A percentile compares a stretch with the other conserved stretches of the same genome.
These are phyloP conservation scores for Craterostigma plantagineum DNA, from an alignment of 257 asterid genomes.

Conservation along the genomic window DNA sequence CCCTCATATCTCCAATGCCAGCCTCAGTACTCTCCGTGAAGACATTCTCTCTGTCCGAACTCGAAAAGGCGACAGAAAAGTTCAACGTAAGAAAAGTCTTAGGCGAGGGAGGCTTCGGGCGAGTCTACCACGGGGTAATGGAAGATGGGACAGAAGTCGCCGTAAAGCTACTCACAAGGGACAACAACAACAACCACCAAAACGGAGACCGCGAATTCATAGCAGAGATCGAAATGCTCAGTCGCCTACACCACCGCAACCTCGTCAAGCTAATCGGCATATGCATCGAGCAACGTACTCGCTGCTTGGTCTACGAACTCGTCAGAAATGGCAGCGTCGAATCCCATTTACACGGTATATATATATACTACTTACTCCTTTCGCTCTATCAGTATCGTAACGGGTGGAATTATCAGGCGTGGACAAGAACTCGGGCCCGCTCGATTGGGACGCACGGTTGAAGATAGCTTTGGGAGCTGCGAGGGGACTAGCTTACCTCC, in stretches of 20 bases:
- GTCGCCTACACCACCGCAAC: constrained; percentile 97
- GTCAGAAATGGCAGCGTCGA: constrained; percentile 92
- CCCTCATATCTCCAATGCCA: constrained; percentile 65
- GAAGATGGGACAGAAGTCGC: constrained; percentile 74
- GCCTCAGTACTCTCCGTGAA: constrained; percentile 72
- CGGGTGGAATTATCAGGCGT: no score
- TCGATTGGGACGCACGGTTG: constrained; percentile 91
- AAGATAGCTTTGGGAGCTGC: constrained; percentile 98
- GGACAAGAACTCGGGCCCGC: constrained; percentile 43
- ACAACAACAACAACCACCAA: no score
- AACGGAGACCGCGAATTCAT: constrained; percentile 92
- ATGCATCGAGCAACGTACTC: constrained; percentile 55
- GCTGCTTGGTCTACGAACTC: constrained; percentile 88
- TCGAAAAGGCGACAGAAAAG: constrained; percentile 85
- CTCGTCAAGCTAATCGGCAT: constrained; percentile 92
- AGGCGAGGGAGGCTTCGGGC: constrained; percentile 98
- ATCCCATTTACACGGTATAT: constrained; percentile 96
- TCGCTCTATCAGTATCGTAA: no score
- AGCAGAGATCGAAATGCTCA: constrained; percentile 96
- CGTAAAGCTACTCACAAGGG: constrained; percentile 66
- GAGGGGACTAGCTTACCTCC: constrained; percentile 92
- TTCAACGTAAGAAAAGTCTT: constrained; percentile 54
- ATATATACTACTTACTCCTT: no score
- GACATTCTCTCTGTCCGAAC: constrained; percentile 69
- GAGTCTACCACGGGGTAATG: constrained; percentile 78